A percentile compares a stretch with the other conserved stretches of the same genome.
phyloP scores from a whole-genome alignment of 192 early-diverging fungal genomes.

The Bifiguratus adelaidae region DNA sequence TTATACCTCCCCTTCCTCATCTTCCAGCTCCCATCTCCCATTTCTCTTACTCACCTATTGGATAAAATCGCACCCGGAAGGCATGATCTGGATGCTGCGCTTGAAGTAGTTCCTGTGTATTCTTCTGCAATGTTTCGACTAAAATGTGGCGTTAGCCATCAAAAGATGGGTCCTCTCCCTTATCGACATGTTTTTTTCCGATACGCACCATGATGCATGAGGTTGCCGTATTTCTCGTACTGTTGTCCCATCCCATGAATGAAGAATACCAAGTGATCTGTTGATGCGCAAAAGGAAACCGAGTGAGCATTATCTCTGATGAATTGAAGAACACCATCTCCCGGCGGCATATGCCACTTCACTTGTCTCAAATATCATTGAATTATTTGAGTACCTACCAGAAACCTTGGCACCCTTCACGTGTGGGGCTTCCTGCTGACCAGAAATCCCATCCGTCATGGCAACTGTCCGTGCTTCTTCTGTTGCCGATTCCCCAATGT shows the following conservation, averaged over 20 bases:
- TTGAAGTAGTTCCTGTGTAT: conserved; percentile 11
- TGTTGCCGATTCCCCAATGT: too few relatives aligned
- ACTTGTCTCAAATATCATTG: too few relatives aligned
- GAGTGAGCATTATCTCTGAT: too few relatives aligned
- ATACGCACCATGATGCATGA: conserved; percentile 27
- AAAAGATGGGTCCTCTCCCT: conserved; percentile 1
- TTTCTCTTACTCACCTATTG: conserved; percentile 7
- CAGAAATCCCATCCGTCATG: too few relatives aligned
- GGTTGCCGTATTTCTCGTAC: conserved; percentile 30
- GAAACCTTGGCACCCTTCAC: too few relatives aligned
- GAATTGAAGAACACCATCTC: too few relatives aligned
- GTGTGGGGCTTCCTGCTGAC: too few relatives aligned
- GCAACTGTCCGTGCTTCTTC: too few relatives aligned
- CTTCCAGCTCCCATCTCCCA: neutral
- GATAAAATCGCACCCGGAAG: conserved; percentile 10
- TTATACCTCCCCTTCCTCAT: neutral
- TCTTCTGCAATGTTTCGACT: conserved; percentile 18
- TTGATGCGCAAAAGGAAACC: too few relatives aligned
- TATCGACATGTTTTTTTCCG: neutral
- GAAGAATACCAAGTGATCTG: conserved; percentile 35
- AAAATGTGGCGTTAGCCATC: neutral
- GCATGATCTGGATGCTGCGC: conserved; percentile 3
- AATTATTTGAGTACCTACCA: too few relatives aligned
- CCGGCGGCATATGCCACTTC: too few relatives aligned
- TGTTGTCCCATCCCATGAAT: conserved; percentile 43